These are phyloP conservation scores for Rhododendron simsii DNA, from an alignment of 148 eudicot genomes.

Conservation along the genomic window DNA sequence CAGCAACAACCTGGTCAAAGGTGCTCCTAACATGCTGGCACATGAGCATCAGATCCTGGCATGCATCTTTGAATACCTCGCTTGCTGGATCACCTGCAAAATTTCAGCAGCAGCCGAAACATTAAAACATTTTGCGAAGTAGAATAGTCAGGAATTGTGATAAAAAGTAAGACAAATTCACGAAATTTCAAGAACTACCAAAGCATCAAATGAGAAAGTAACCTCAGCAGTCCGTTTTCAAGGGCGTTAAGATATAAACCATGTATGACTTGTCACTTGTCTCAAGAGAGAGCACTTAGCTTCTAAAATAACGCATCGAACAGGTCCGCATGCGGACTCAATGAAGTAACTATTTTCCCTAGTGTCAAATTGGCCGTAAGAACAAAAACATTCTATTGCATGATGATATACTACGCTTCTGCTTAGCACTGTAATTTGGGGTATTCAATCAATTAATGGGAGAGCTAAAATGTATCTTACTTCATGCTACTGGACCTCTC, in stretches of 20 bases:
- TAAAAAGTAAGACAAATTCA: background rate
- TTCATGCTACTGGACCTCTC: background rate
- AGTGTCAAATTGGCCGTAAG: background rate
- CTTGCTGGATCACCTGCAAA: constrained; percentile 59
- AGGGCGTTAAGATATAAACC: background rate
- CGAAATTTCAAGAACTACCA: background rate
- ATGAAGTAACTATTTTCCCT: background rate
- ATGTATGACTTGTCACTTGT: background rate
- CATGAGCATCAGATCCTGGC: constrained; percentile 51
- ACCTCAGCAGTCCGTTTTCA: background rate
- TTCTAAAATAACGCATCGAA: background rate
- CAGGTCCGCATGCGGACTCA: background rate
- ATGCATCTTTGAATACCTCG: constrained; percentile 62
- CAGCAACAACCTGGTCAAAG: constrained; percentile 52
- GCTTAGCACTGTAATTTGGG: background rate
- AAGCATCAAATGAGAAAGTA: background rate
- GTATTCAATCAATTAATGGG: background rate
- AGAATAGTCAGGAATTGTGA: background rate
- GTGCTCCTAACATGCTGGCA: constrained; percentile 60
- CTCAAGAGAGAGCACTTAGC: background rate
- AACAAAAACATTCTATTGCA: background rate
- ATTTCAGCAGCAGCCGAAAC: background rate
- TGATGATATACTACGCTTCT: background rate
- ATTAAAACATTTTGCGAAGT: background rate
- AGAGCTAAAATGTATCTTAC: background rate